Base-by-base conservation (phyloP, 2,329 filamentous ascomycete genomes). In the Aspergillus novofumigatus region DNA sequence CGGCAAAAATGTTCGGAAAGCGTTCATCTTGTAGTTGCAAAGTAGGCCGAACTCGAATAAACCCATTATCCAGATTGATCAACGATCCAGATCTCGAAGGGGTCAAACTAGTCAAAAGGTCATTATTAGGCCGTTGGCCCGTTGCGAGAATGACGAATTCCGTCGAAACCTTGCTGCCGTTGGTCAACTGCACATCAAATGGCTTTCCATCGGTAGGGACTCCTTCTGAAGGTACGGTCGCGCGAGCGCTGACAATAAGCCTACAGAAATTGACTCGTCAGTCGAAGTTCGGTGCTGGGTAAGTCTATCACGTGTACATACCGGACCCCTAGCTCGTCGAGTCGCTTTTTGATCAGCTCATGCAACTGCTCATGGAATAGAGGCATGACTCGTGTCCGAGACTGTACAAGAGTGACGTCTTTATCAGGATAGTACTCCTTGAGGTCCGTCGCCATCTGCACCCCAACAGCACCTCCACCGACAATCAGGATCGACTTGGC, bases 371-470 rank as follows among this genome's bases (percentile, higher is more conserved):
- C 53, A 47, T 73, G 71, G 54, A 72, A 74, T 21, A 62, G 67
- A 3, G 71, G 69, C 71, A 74, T 73, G 20, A 74, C 57, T 54
- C 69, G 67, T 0, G 67, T 61, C 7, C 80, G 68, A 1, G 80
- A 82, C 59, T 82, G 79, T 2, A 82, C 68, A 8, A 83, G 64
- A 0, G 75, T 77, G 3, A 82, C 73, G 3, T 72, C 67, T 57
- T 82, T 82, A 3, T 75, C 70, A 0, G 78, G 78, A 56, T 78
- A 81, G 10, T 73, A 69, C 49, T 77, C 75, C 60, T 79, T 81
- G 54, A 80, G 69, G 57, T 83, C 80, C 0, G 77, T 74, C 0
- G 80, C 80, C 66, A 81, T 75, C 62, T 82, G 77, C 2, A 82
- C 76, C 0, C 80, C 80, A 0, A 81, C 79, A 1, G 80, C 79